Percentiles rank a stretch among this genome's conserved stretches.
Evolutionary conservation across 805 yeast genomes (phyloP).

Genomic region (Debaryomyces tyrocola): DNA sequence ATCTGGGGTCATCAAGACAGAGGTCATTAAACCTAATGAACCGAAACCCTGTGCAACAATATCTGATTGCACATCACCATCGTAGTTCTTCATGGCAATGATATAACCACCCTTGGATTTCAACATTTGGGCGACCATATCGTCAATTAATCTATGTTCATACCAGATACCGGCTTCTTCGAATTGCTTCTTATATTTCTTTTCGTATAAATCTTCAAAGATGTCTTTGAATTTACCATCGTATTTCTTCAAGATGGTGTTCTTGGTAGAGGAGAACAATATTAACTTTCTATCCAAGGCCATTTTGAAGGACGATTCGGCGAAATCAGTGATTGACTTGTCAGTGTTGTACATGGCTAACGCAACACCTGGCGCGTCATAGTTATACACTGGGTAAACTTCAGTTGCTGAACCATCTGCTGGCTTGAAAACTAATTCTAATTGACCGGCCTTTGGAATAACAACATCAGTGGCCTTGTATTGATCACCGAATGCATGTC

Average conservation of each 20-base stretch:
- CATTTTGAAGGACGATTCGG: constrained; percentile 86
- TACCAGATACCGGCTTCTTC: constrained; percentile 87
- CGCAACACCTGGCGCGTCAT: constrained; percentile 75
- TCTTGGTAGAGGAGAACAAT: constrained; percentile 86
- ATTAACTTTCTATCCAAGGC: constrained; percentile 80
- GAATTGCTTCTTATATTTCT: constrained; percentile 66
- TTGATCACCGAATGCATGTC: constrained; percentile 98
- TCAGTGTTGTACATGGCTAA: constrained; percentile 95
- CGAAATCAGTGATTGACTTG: constrained; percentile 86
- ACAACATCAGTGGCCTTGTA: constrained; percentile 89
- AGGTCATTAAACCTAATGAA: constrained; percentile 94
- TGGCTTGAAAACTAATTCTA: constrained; percentile 77
- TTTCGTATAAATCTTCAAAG: constrained; percentile 77
- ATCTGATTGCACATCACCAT: constrained; percentile 96
- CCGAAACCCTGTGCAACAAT: constrained; percentile 98
- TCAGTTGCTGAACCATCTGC: constrained; percentile 55
- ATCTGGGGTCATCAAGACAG: constrained; percentile 95
- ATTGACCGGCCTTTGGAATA: constrained; percentile 74
- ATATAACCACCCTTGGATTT: constrained; percentile 94
- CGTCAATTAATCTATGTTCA: constrained; percentile 95
- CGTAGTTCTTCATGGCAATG: constrained; percentile 96
- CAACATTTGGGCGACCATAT: constrained; percentile 98
- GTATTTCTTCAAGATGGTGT: constrained; percentile 89
- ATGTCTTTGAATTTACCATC: constrained; percentile 96
- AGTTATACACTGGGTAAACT: constrained; percentile 65